Percentiles rank a stretch among this genome's conserved stretches.
These are phyloP conservation scores for Diaporthe sp. DNA, from an alignment of 2,329 filamentous ascomycete species.

Conservation along the genomic window DNA sequence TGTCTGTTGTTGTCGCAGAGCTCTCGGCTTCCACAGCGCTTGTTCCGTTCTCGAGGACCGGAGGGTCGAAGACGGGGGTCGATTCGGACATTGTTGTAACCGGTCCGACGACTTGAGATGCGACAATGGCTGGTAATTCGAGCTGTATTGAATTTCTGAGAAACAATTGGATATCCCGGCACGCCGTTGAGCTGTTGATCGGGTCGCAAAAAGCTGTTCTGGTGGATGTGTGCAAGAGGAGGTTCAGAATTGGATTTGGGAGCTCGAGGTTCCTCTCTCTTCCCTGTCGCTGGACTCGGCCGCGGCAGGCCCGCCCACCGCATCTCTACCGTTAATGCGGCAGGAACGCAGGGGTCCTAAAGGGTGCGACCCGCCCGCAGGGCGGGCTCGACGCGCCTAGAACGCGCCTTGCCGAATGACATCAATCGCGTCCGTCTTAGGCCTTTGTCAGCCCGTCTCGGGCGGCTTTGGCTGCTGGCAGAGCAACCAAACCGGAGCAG, in stretches of 20 bases:
- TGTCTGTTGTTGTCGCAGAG: conserved; percentile 4
- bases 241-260: not conserved
- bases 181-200: not conserved
- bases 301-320: not conserved
- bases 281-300: not conserved
- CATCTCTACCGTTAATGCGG: not conserved
- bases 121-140: fast-evolving
- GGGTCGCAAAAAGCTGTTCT: not conserved
- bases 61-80: conserved; percentile 23
- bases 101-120: not conserved
- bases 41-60: conserved; percentile 14
- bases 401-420: conserved; percentile 29
- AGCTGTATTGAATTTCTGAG: not conserved
- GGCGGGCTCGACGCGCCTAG: conserved; percentile 29
- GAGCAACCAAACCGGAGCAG: not conserved
- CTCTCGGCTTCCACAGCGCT: conserved; percentile 5
- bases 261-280: not conserved
- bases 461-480: not conserved
- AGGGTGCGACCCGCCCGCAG: not conserved
- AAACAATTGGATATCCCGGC: no score
- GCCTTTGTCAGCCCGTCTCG: conserved; percentile 26
- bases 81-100: conserved; percentile 35
- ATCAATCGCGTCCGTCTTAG: conserved; percentile 19
- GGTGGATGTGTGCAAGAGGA: not conserved
- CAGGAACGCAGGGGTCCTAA: conserved; percentile 21